Conservation (phyloP, 1,284 basidiomycete species). For the Boletus sp. region DNA sequence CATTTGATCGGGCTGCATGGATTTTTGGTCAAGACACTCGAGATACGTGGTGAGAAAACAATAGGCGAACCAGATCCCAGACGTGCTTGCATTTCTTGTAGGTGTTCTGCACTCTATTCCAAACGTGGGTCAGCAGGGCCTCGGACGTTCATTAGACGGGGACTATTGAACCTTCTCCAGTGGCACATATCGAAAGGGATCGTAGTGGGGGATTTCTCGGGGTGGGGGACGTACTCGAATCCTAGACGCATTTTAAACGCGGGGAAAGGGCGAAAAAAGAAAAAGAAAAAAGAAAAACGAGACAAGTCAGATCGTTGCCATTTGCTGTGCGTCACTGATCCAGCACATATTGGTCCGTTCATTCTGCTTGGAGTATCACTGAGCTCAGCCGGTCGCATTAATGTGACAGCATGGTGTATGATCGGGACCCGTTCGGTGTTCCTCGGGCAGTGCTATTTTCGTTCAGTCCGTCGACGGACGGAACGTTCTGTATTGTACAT, state of each 20-base stretch:
- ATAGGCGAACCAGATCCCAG: conserved; percentile 48
- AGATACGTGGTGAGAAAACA: conserved; percentile 12
- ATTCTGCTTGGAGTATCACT: conserved; percentile 23
- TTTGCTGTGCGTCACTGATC: conserved; percentile 25
- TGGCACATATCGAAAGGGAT: conserved; percentile 24
- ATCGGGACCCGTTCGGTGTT: conserved; percentile 29
- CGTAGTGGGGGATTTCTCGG: conserved; percentile 12
- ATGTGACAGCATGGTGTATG: conserved; percentile 24
- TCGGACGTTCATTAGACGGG: neutral
- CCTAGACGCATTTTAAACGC: conserved; percentile 27
- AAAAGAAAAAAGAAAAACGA: neutral
- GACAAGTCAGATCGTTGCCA: conserved; percentile 25
- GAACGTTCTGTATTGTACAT: conserved; percentile 17
- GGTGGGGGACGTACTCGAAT: neutral
- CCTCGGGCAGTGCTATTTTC: conserved; percentile 33
- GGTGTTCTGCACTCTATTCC: conserved; percentile 31
- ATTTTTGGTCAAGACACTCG: conserved; percentile 16
- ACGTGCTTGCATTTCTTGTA: conserved; percentile 52
- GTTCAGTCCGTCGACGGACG: conserved; percentile 12
- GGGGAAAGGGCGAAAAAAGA: conserved; percentile 14
- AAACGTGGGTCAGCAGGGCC: conserved; percentile 8
- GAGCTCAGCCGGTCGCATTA: conserved; percentile 17
- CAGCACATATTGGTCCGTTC: conserved; percentile 24
- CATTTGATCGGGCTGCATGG: conserved; percentile 52
- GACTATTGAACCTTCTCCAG: conserved; percentile 31